Evolutionary conservation across 345 rosid species (phyloP).

Genomic region (Aegle marmelos): DNA sequence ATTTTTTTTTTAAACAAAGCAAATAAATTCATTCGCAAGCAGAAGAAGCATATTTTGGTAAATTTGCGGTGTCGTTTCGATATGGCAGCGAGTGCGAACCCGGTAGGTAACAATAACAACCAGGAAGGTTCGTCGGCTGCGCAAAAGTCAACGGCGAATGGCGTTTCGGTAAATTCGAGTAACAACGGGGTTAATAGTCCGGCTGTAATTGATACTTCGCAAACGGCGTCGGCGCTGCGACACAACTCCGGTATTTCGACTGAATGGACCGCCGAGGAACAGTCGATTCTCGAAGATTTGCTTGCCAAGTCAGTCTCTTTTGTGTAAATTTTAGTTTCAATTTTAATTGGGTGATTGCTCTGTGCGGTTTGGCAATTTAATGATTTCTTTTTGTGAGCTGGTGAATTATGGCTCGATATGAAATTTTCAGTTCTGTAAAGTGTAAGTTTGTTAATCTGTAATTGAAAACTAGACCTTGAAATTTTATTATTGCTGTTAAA

Average conservation of each 20-base stretch:
- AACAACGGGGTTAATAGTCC: constrained; percentile 35
- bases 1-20: neutral
- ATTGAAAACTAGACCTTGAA: neutral
- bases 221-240: constrained; percentile 45
- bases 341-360: neutral
- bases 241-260: constrained; percentile 66
- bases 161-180: constrained; percentile 41
- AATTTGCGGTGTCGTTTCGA: neutral
- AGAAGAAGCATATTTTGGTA: neutral
- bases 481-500: neutral
- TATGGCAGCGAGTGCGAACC: constrained; percentile 76
- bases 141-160: constrained; percentile 43
- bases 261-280: constrained; percentile 72
- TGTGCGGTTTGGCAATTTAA: neutral
- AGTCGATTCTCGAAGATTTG: constrained; percentile 66
- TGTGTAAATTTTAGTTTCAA: neutral
- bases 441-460: neutral
- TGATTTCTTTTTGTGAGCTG: neutral
- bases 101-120: constrained; percentile 45
- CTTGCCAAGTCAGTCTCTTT: constrained; percentile 44
- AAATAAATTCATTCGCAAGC: neutral
- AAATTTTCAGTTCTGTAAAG: neutral
- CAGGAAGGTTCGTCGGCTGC: constrained; percentile 45
- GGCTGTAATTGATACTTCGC: constrained; percentile 30
- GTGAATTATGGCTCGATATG: neutral